Evolutionary conservation across 169 alveolate genomes (phyloP), one percentile per base, ranked within the genome.

Genomic region (Fabrea salina): DNA sequence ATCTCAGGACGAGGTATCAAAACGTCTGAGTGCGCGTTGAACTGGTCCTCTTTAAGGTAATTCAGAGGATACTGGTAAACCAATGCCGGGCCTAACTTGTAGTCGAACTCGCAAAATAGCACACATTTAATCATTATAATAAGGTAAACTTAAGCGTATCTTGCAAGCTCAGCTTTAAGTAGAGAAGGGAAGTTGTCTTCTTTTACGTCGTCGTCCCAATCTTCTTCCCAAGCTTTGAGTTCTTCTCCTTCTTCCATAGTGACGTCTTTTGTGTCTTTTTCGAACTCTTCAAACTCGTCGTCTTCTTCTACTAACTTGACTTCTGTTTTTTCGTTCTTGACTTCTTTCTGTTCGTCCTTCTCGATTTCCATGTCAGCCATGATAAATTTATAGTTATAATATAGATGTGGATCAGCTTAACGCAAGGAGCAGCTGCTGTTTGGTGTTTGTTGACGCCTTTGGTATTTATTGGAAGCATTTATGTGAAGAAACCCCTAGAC

Each of bases 221-320:
- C 79, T 70, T 70, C 79, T 70, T 70, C 79, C 79, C 79, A 70
- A 16, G 37, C 57, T 43, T 47, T 50, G 13, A 19, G 79, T n/a
- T 41, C 68, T 25, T n/a, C 39, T 44, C 27, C 25, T 22, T 41
- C 66, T 13, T 41, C 68, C 16, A 44, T 11, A 44, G 11, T 11
- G 22, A 44, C 16, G 11, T 44, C 22, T 13, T 41, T 33, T 30
- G 25, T 22, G n/a, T 47, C 13, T 19, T 30, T 27, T 50, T 70
- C 79, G 32, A 70, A 70, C 67, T 70, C 79, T 47, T 70, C 79
- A 35, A 70, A 70, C 49, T 70, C 79, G 25, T 70, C 79, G 43
- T 70, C 79, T 70, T 70, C 79, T 70, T 70, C 68, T n/a, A n/a
- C n/a, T n/a, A n/a, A n/a, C n/a, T n/a, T n/a, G n/a, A n/a, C n/a